Evolutionary conservation across 1,139 yeast species (phyloP).

Genomic region (Kodamaea anthophila): DNA sequence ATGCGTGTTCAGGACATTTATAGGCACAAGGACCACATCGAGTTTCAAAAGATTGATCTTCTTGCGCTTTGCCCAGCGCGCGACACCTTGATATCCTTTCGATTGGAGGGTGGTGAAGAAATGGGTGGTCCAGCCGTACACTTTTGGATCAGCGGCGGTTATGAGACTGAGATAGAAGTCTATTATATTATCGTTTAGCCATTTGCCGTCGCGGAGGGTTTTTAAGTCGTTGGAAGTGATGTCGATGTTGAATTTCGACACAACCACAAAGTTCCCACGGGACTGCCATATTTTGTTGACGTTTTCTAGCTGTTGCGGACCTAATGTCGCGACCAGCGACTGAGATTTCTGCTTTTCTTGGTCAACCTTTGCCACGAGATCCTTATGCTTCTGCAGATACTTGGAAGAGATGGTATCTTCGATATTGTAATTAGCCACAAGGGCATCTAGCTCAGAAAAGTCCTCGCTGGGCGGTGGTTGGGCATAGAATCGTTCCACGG

Average conservation of each 20-base stretch:
- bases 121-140: conserved; percentile 81
- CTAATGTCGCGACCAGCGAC: conserved; percentile 9
- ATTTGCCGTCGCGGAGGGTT: conserved; percentile 62
- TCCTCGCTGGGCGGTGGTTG: conserved; percentile 11
- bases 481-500: conserved; percentile 9
- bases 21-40: conserved; percentile 71
- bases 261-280: conserved; percentile 14
- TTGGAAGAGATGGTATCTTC: conserved; percentile 9
- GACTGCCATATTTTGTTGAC: conserved; percentile 23
- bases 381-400: conserved; percentile 8
- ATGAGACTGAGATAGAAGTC: conserved; percentile 72
- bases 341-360: conserved; percentile 7
- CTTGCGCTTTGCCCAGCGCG: conserved; percentile 85
- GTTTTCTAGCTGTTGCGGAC: conserved; percentile 12
- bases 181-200: conserved; percentile 91
- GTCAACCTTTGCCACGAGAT: conserved; percentile 7
- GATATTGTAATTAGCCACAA: conserved; percentile 11
- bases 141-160: conserved; percentile 29
- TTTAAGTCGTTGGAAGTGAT: conserved; percentile 60
- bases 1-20: conserved; percentile 76
- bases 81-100: conserved; percentile 77
- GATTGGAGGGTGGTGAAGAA: conserved; percentile 67
- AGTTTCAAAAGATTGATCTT: conserved; percentile 61
- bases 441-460: conserved; percentile 11
- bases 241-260: conserved; percentile 44